These are phyloP conservation scores for Thelonectria blattea DNA, from an alignment of 2,329 filamentous ascomycete species.

Conservation along the genomic window DNA sequence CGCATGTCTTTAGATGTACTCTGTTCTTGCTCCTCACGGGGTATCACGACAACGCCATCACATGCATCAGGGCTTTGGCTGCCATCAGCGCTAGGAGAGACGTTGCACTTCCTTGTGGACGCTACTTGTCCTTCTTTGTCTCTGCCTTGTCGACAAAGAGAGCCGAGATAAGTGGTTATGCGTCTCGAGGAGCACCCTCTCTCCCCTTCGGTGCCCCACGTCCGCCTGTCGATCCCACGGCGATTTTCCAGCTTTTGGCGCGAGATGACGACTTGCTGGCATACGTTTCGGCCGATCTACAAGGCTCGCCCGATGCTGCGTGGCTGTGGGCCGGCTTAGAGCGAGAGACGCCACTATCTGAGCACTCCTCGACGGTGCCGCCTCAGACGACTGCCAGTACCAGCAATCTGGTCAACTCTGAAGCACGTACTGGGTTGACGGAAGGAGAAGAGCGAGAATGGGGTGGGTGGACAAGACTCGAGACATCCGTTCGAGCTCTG, in stretches of 20 bases:
- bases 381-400: constrained; percentile 37
- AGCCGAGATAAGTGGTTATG: constrained; percentile 50
- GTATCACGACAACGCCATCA: constrained; percentile 73
- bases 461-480: constrained; percentile 81
- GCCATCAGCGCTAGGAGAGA: constrained; percentile 74
- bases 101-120: constrained; percentile 78
- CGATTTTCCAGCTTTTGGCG: constrained; percentile 42
- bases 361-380: constrained; percentile 27
- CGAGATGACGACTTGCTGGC: constrained; percentile 87
- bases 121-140: constrained; percentile 82
- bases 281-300: constrained; percentile 85
- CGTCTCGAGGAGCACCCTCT: constrained; percentile 44
- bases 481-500: constrained; percentile 52
- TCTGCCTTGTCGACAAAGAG: constrained; percentile 66
- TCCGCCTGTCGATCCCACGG: constrained; percentile 41
- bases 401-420: constrained; percentile 52
- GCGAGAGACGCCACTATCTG: constrained; percentile 46
- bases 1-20: constrained; percentile 86
- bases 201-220: constrained; percentile 40
- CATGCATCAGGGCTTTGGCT: constrained; percentile 74
- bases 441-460: constrained; percentile 69
- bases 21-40: constrained; percentile 79
- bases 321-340: constrained; percentile 83
- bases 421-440: constrained; percentile 57
- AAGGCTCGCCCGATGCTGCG: constrained; percentile 75